Conservation (phyloP, 2,329 filamentous ascomycete genomes). For the Fusarium vanettenii region DNA sequence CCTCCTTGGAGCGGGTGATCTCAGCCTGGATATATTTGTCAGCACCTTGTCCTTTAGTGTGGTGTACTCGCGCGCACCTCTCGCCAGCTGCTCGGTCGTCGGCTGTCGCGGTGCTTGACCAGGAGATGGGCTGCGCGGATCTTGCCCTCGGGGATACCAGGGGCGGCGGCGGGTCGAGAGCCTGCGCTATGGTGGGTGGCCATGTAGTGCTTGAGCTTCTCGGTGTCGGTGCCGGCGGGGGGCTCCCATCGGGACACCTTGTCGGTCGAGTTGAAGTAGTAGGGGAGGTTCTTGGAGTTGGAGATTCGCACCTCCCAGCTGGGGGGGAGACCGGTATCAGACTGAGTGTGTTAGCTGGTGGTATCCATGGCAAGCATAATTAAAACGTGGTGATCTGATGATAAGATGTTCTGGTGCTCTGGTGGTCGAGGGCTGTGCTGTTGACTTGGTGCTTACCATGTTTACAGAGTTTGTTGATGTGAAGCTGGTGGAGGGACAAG, state of each 20-base stretch:
- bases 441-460: conserved; percentile 27
- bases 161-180: conserved; percentile 53
- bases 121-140: conserved; percentile 94
- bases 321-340: conserved; percentile 82
- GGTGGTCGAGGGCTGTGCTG: neutral
- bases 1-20: conserved; percentile 89
- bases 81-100: conserved; percentile 92
- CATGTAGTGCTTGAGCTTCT: conserved; percentile 96
- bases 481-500: neutral
- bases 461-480: conserved; percentile 12
- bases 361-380: neutral
- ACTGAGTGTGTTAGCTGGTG: conserved; percentile 52
- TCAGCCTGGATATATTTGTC: conserved; percentile 62
- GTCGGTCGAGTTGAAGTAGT: conserved; percentile 93
- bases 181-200: conserved; percentile 80
- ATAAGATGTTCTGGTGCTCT: neutral
- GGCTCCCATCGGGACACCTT: conserved; percentile 97
- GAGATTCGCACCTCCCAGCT: conserved; percentile 97
- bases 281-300: conserved; percentile 98
- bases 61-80: conserved; percentile 61
- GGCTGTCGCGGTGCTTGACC: conserved; percentile 91
- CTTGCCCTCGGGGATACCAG: conserved; percentile 74
- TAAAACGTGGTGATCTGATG: neutral
- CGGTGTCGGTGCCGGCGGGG: conserved; percentile 85
- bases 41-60: neutral